phyloP scores from a whole-genome alignment of 495 filamentous ascomycete genomes.

The Aspergillus coremiiformis region DNA sequence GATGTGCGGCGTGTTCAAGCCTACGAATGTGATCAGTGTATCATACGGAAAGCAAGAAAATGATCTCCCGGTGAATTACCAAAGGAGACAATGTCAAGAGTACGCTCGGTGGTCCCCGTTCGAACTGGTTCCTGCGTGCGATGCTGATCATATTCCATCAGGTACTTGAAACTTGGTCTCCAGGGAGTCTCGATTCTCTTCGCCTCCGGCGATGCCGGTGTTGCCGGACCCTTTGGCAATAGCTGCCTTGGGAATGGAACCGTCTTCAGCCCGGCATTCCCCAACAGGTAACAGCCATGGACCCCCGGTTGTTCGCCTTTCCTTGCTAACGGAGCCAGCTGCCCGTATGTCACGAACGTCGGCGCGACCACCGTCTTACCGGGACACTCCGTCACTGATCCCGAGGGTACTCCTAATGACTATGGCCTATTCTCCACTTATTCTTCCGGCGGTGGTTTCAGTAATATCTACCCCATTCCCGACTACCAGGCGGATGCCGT shows the following conservation, averaged over 20 bases:
- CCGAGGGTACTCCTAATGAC: constrained; percentile 25
- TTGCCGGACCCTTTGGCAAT: constrained; percentile 39
- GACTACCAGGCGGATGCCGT: constrained; percentile 51
- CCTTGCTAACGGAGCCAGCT: constrained; percentile 17
- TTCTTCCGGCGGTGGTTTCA: constrained; percentile 61
- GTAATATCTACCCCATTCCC: constrained; percentile 56
- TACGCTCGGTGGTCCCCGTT: constrained; percentile 19
- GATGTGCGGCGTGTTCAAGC: constrained; percentile 53
- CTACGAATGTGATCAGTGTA: constrained; percentile 54
- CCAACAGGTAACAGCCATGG: constrained; percentile 13
- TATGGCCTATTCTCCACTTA: constrained; percentile 38
- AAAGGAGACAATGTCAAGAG: constrained; percentile 49
- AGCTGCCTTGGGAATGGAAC: constrained; percentile 36
- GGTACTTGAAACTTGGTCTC: constrained; percentile 52
- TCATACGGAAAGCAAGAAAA: constrained; percentile 50
- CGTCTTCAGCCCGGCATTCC: constrained; percentile 43
- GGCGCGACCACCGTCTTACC: constrained; percentile 41
- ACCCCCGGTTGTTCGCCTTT: not conserved
- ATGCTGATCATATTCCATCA: not conserved
- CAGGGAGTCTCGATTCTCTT: constrained; percentile 55
- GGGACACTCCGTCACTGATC: constrained; percentile 17
- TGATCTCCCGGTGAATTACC: constrained; percentile 44
- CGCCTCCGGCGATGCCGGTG: constrained; percentile 55
- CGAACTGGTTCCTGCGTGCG: not conserved
- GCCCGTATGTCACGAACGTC: constrained; percentile 46